These are phyloP conservation scores for Euphrasia arctica DNA, from an alignment of 305 asterid species.

Conservation along the genomic window DNA sequence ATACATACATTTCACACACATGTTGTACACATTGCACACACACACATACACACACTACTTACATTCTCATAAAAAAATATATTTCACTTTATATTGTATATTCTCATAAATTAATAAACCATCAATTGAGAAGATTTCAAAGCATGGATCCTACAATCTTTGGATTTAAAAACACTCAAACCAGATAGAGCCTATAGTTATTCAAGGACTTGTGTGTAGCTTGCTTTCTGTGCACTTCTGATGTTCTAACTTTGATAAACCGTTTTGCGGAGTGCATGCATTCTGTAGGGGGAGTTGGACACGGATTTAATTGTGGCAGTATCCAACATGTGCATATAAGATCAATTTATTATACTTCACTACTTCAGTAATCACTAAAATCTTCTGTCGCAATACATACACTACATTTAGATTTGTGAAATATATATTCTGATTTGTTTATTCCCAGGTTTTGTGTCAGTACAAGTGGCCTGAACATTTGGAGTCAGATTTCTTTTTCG, in stretches of 20 bases:
- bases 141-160: too few relatives aligned
- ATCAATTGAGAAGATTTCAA: too few relatives aligned
- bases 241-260: slow-evolving; percentile 17
- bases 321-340: slow-evolving; percentile 13
- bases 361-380: neutral
- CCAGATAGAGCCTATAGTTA: too few relatives aligned
- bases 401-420: slow-evolving; percentile 6
- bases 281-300: neutral
- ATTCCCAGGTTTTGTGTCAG: slow-evolving; percentile 61
- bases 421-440: slow-evolving; percentile 23
- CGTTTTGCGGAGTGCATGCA: slow-evolving; percentile 12
- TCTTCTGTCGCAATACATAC: neutral
- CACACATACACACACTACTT: too few relatives aligned
- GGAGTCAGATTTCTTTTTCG: slow-evolving; percentile 76
- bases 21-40: too few relatives aligned
- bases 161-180: too few relatives aligned
- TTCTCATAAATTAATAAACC: too few relatives aligned
- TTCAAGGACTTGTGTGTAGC: too few relatives aligned
- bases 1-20: too few relatives aligned
- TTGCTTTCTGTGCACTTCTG: slow-evolving; percentile 14
- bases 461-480: slow-evolving; percentile 90
- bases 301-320: neutral
- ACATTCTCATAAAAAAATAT: too few relatives aligned
- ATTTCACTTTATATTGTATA: too few relatives aligned
- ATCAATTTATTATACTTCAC: slow-evolving; percentile 4